Base-by-base conservation (phyloP, 2,329 filamentous ascomycete species). In the Corniculantispora saksenae region DNA sequence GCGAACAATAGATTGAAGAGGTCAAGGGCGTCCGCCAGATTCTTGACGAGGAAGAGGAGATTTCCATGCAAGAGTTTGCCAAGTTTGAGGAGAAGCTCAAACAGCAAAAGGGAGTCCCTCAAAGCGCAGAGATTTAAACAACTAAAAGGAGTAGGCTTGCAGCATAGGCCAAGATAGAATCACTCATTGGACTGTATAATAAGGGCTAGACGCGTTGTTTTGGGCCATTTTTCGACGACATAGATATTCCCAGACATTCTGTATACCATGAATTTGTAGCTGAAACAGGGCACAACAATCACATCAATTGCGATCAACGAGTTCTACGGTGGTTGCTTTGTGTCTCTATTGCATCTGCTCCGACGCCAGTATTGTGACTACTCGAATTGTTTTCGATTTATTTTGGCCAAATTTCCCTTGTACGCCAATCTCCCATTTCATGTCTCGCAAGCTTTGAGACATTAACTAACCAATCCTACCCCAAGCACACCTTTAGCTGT, bases 1-100 rank as follows among this genome's bases (percentile, higher is more conserved):
- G 32, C 32, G 10, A 32, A 5, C 54, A 63, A 50, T 79, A 97
- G 87, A 97, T 98, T 69, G 94, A 97, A 77, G 95, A 98, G 77
- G 95, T 98, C 47, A 90, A 97, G 78, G 92, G 91, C 3, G 94
- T 99, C 50, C 87, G 92, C 68, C 94, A 98, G 77, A 90, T 97
- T 3, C 78, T 97, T 72, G 94, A 98, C 72, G 86, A 92, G 72
- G 95, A 97, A 79, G 95, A 98, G 76, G 92, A 97, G 77, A 86
- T 97, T 69, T 88, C 94, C 0, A 79, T 94, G 72, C 80, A 89
- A 71, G 94, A 98, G 74, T 98, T 99, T 80, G 92, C 91, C 69
- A 95, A 92, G 78, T 97, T 98, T 75, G 94, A 98, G 77, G 92
- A 97, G 81, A 97, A 87, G 78, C 77, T 88, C 64, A 84, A 82